phyloP scores from a whole-genome alignment of 345 rosid genomes.

The Isatis tinctoria region DNA sequence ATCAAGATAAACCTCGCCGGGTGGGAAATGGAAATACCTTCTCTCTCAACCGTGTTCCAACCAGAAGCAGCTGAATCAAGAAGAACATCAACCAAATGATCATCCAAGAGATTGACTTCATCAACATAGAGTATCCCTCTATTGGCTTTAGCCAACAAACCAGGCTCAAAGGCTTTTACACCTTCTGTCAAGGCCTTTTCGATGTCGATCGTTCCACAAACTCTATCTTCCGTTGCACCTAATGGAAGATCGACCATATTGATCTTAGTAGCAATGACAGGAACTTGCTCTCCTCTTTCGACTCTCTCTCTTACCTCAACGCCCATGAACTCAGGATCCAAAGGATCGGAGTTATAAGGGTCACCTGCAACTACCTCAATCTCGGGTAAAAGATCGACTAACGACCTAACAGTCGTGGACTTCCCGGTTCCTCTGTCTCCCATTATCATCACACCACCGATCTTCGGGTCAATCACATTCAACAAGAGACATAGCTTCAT shows the following conservation, averaged over 20 bases:
- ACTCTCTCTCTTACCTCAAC: conserved; percentile 71
- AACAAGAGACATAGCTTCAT: conserved; percentile 90
- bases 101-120: conserved; percentile 95
- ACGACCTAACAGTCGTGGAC: conserved; percentile 86
- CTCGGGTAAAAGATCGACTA: conserved; percentile 88
- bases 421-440: conserved; percentile 96
- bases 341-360: conserved; percentile 89
- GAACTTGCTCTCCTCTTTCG: conserved; percentile 50
- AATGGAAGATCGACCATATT: conserved; percentile 97
- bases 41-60: conserved; percentile 96
- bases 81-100: conserved; percentile 94
- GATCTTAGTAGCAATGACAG: conserved; percentile 51
- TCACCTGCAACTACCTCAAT: conserved; percentile 79
- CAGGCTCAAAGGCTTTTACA: conserved; percentile 97
- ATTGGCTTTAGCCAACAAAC: conserved; percentile 95
- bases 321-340: conserved; percentile 93
- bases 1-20: conserved; percentile 94
- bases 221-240: conserved; percentile 97
- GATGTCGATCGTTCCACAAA: conserved; percentile 95
- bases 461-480: conserved; percentile 94
- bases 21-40: conserved; percentile 92
- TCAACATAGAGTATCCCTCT: conserved; percentile 96
- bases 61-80: conserved; percentile 95
- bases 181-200: conserved; percentile 97
- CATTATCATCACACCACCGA: conserved; percentile 98